Conservation (phyloP, 164 flowering plant species). For the Magnolia changhungtana region DNA sequence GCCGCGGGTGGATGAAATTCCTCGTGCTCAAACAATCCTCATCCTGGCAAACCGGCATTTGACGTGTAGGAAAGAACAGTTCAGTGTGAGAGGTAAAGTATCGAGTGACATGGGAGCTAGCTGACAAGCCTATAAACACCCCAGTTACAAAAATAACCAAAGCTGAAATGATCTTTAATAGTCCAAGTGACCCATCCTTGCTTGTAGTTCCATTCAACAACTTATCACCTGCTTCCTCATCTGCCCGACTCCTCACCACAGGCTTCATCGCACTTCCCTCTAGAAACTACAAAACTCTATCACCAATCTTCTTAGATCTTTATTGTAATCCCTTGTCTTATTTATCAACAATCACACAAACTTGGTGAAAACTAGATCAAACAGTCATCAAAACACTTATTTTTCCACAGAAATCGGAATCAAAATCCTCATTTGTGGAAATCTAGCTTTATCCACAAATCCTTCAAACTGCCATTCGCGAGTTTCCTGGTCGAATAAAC, state of each 20-base stretch:
- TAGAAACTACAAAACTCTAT: background rate
- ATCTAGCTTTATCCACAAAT: background rate
- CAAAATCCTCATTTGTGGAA: background rate
- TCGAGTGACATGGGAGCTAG: slow-evolving; percentile 21
- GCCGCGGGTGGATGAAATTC: slow-evolving; percentile 19
- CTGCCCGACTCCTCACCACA: slow-evolving; percentile 10
- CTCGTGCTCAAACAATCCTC: slow-evolving; percentile 19
- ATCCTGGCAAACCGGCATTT: slow-evolving; percentile 1
- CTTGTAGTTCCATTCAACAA: slow-evolving; percentile 1
- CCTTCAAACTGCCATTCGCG: background rate
- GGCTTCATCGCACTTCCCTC: slow-evolving; percentile 17
- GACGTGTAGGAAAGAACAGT: slow-evolving; percentile 18
- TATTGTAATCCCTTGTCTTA: background rate
- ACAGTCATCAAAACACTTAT: background rate
- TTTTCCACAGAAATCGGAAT: background rate
- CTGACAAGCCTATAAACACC: slow-evolving; percentile 29
- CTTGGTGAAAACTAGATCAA: background rate
- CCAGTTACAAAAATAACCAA: slow-evolving; percentile 31
- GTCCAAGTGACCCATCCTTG: slow-evolving; percentile 22
- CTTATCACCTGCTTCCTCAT: slow-evolving; percentile 23
- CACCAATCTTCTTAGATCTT: background rate
- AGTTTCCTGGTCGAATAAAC: background rate
- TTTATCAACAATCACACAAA: background rate
- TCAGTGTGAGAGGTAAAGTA: slow-evolving; percentile 17
- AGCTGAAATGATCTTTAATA: slow-evolving; percentile 25